Conservation (phyloP, 2,329 filamentous ascomycete genomes). For the Alternaria dauci region DNA sequence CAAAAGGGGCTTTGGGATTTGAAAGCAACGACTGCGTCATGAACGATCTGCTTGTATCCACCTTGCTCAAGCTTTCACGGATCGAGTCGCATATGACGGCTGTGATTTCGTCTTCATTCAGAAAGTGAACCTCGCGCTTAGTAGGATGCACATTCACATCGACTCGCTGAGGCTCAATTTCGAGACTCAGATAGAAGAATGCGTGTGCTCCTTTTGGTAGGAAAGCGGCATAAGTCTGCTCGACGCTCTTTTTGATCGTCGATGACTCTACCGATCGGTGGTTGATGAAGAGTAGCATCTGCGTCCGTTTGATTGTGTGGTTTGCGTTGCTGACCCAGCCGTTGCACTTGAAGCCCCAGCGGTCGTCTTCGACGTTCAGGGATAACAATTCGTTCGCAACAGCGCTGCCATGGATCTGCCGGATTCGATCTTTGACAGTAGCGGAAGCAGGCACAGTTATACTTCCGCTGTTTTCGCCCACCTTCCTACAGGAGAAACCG, state of each 20-base stretch:
- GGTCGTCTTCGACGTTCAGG: slow-evolving; percentile 74
- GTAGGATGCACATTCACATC: slow-evolving; percentile 99
- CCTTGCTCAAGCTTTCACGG: slow-evolving; percentile 77
- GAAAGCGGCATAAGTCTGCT: slow-evolving; percentile 87
- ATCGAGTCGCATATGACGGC: slow-evolving; percentile 85
- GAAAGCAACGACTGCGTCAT: slow-evolving; percentile 86
- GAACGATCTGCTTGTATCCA: slow-evolving; percentile 94
- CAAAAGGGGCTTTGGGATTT: slow-evolving; percentile 49
- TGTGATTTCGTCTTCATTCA: slow-evolving; percentile 97
- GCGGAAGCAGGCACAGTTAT: slow-evolving; percentile 80
- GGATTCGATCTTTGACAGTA: slow-evolving; percentile 80
- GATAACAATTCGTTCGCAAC: slow-evolving; percentile 89
- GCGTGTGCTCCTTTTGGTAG: slow-evolving; percentile 94
- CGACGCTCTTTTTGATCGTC: slow-evolving; percentile 85
- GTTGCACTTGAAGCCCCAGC: slow-evolving; percentile 83
- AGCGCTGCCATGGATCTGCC: slow-evolving; percentile 83
- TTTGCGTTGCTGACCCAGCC: slow-evolving; percentile 93
- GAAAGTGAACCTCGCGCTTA: slow-evolving; percentile 94
- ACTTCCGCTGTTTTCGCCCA: slow-evolving; percentile 76
- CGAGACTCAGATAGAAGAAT: slow-evolving; percentile 89
- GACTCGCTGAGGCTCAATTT: slow-evolving; percentile 89
- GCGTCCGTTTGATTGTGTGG: slow-evolving; percentile 90
- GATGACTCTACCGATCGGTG: slow-evolving; percentile 92
- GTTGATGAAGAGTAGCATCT: slow-evolving; percentile 92
- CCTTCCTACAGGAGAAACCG: slow-evolving; percentile 95